Conservation (phyloP, 176 grass and related monocot species). For the Neostapfia colusana region DNA sequence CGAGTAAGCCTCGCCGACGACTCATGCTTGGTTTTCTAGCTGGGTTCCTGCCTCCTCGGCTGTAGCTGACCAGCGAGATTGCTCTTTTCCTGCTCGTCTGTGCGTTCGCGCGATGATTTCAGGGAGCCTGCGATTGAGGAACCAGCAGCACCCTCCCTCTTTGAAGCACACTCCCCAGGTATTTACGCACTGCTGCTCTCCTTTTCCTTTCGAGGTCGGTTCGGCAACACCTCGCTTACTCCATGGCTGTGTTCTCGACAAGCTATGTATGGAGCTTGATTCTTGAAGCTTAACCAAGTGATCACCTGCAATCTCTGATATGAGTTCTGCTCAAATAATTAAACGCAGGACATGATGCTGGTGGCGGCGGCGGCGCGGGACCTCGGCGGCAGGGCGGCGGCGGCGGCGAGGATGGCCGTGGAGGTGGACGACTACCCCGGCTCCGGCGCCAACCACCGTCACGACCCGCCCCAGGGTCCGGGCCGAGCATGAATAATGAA, state of each 20-base stretch:
- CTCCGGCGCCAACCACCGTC: slow-evolving; percentile 36
- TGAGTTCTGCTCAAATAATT: too few relatives aligned
- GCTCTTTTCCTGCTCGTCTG: background rate
- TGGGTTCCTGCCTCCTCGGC: background rate
- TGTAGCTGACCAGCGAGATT: background rate
- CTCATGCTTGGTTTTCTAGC: too few relatives aligned
- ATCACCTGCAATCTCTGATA: too few relatives aligned
- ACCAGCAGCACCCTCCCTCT: slow-evolving; percentile 2
- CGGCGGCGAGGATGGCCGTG: slow-evolving; percentile 35
- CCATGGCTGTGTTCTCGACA: background rate
- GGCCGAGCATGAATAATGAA: slow-evolving; percentile 29
- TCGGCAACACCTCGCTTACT: too few relatives aligned
- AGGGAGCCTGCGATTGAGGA: slow-evolving; percentile 32
- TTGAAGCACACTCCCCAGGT: slow-evolving; percentile 30
- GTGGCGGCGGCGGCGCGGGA: background rate
- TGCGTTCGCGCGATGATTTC: background rate
- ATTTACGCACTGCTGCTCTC: background rate
- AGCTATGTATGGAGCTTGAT: too few relatives aligned
- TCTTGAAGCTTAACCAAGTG: too few relatives aligned
- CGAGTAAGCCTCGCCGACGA: slow-evolving; percentile 12
- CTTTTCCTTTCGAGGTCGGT: background rate
- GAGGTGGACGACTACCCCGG: slow-evolving; percentile 58
- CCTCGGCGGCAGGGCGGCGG: background rate
- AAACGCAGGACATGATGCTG: background rate
- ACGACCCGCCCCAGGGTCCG: slow-evolving; percentile 46